Conservation (phyloP, 345 rosid species). For the Hibiscus syriacus region DNA sequence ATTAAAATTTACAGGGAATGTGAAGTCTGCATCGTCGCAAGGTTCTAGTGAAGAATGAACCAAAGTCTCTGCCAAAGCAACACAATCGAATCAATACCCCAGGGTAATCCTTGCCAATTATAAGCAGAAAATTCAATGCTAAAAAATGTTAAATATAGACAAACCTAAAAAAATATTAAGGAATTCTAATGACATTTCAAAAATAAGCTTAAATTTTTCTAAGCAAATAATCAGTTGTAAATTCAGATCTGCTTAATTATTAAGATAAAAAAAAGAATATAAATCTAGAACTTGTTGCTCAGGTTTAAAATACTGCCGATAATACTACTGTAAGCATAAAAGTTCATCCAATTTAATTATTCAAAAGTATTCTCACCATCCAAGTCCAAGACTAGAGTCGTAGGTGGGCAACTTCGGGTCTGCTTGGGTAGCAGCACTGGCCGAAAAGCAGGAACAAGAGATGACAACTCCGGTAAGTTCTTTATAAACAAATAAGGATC, state of each 20-base stretch:
- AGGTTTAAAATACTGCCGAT: neutral
- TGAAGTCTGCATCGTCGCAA: conserved; percentile 80
- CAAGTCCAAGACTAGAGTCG: conserved; percentile 88
- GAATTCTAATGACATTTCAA: no score
- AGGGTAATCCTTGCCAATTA: neutral
- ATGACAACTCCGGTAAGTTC: conserved; percentile 79
- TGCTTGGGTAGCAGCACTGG: conserved; percentile 81
- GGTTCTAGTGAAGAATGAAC: conserved; percentile 91
- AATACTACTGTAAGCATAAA: neutral
- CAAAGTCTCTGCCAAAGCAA: conserved; percentile 68
- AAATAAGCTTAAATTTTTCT: neutral
- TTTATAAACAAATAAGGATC: conserved; percentile 90
- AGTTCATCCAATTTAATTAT: neutral
- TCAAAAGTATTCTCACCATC: conserved; percentile 59
- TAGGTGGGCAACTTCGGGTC: conserved; percentile 94
- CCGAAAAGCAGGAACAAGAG: conserved; percentile 86
- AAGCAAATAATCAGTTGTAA: neutral
- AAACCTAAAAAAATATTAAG: neutral
- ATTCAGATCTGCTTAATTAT: neutral
- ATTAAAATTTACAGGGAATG: conserved; percentile 83
- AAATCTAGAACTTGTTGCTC: no score
- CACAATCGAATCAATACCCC: conserved; percentile 8
- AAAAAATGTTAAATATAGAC: neutral
- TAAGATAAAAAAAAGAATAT: neutral
- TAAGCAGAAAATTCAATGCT: neutral